Evolutionary conservation across 2,329 filamentous ascomycete species (phyloP).

Genomic region (Clarireedia hainanense): DNA sequence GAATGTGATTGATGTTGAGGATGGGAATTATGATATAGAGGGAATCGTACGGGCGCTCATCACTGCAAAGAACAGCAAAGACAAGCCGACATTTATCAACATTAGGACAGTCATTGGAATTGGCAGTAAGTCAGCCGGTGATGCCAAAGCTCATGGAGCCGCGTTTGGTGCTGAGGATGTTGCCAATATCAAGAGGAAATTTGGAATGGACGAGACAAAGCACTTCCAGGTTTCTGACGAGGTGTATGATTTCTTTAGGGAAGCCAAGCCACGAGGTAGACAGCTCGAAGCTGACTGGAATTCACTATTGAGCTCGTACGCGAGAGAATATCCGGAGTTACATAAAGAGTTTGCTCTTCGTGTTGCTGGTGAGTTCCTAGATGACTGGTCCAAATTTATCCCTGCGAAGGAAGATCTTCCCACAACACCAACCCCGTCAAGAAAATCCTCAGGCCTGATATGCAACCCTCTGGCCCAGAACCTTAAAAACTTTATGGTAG

Average conservation of each 20-base stretch:
- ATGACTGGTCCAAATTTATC: slow-evolving; percentile 42
- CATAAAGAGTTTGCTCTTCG: slow-evolving; percentile 40
- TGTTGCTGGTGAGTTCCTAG: slow-evolving; percentile 39
- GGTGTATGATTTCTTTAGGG: slow-evolving; percentile 43
- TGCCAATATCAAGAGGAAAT: slow-evolving; percentile 30
- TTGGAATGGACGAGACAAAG: slow-evolving; percentile 34
- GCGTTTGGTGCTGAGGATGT: slow-evolving; percentile 15
- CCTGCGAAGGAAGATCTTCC: slow-evolving; percentile 35
- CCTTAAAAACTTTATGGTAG: slow-evolving; percentile 43
- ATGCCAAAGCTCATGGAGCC: slow-evolving; percentile 26
- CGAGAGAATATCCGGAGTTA: slow-evolving; percentile 40
- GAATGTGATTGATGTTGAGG: slow-evolving; percentile 39
- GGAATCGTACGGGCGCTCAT: slow-evolving; percentile 36
- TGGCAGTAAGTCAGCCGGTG: slow-evolving; percentile 27
- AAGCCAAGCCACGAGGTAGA: slow-evolving; percentile 36
- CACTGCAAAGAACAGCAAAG: slow-evolving; percentile 31
- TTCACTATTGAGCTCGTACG: slow-evolving; percentile 35
- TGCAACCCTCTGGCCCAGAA: slow-evolving; percentile 44
- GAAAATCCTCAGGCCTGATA: slow-evolving; percentile 40
- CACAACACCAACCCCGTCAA: slow-evolving; percentile 38
- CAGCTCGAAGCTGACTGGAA: slow-evolving; percentile 40
- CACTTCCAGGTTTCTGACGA: slow-evolving; percentile 34
- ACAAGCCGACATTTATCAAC: slow-evolving; percentile 45
- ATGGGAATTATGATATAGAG: slow-evolving; percentile 38
- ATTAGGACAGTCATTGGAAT: slow-evolving; percentile 41